These are phyloP conservation scores for Termitomyces sp. DNA, from an alignment of 768 basidiomycete genomes.

Conservation along the genomic window DNA sequence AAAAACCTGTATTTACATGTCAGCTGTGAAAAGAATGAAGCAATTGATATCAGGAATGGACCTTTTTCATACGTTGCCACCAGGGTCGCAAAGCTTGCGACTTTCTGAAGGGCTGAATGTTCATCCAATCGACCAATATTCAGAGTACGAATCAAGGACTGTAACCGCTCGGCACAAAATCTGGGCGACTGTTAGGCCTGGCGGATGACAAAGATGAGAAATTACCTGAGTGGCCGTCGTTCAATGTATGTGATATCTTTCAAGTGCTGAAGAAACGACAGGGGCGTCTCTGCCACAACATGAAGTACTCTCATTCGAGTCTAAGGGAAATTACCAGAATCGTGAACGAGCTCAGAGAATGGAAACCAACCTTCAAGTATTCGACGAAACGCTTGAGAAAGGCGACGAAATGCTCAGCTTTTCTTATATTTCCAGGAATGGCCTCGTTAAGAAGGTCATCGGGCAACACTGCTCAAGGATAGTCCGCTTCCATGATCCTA, in stretches of 20 bases:
- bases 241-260: constrained; percentile 99
- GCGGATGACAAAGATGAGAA: constrained; percentile 1
- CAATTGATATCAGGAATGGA: constrained; percentile 18
- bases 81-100: constrained; percentile 92
- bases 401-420: constrained; percentile 98
- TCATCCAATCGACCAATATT: constrained; percentile 90
- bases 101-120: constrained; percentile 88
- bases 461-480: constrained; percentile 64
- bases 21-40: neutral
- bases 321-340: constrained; percentile 33
- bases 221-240: constrained; percentile 81
- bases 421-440: constrained; percentile 95
- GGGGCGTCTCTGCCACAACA: constrained; percentile 96
- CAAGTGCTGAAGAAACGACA: constrained; percentile 95
- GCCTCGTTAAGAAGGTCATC: constrained; percentile 95
- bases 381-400: constrained; percentile 98
- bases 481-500: neutral
- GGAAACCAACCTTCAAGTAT: constrained; percentile 78
- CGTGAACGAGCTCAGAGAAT: neutral
- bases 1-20: constrained; percentile 60
- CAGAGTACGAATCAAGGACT: constrained; percentile 89
- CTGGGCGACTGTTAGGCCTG: constrained; percentile 33
- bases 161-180: constrained; percentile 94
- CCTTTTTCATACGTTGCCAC: constrained; percentile 99
- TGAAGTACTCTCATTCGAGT: constrained; percentile 99